Base-by-base conservation (phyloP, 495 filamentous ascomycete species). In the Penicillium macrosclerotiorum region DNA sequence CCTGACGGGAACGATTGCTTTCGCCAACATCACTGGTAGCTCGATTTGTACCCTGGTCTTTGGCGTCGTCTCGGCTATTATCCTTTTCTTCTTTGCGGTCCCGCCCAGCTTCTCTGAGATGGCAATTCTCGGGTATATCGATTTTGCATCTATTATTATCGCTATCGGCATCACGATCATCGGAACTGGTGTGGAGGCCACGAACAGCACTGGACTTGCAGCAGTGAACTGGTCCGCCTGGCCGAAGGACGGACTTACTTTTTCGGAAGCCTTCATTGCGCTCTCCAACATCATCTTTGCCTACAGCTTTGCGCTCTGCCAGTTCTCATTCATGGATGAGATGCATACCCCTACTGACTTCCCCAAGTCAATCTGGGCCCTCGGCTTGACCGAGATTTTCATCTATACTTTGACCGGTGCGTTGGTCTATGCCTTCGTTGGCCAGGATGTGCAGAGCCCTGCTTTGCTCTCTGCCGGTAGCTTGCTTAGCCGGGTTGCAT, bases 161-260 rank as follows among this genome's bases (percentile, higher is more conserved):
- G 85, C 86, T n/a, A 83, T 89, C 40, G 68, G 80, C 18, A 72
- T 88, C 49, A 80, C 83, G 39, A 86, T 89, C 68, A 75, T 88
- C 50, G 79, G 69, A 8, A 81, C 78, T 1, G 80, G 78, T 20
- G 49, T 82, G 23, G 57, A 71, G n/a, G n/a, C n/a, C n/a, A n/a
- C n/a, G n/a, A n/a, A n/a, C n/a, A n/a, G n/a, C n/a, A n/a, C n/a
- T n/a, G n/a, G n/a, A n/a, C n/a, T n/a, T n/a, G n/a, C n/a, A n/a
- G n/a, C n/a, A n/a, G n/a, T n/a, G n/a, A 19, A 63, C 68, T 73
- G 69, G 65, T 67, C 63, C n/a, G 63, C 61, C 1, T 68, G 65
- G 65, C 65, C 65, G 1, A 55, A 59, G 33, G 34, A 51, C 0
- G 45, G 48, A 8, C 49, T 60, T 12, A 60, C 51, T 8, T 69